These are phyloP conservation scores for Stereocaulon alpinum DNA, from an alignment of 495 filamentous ascomycete genomes.

Conservation along the genomic window DNA sequence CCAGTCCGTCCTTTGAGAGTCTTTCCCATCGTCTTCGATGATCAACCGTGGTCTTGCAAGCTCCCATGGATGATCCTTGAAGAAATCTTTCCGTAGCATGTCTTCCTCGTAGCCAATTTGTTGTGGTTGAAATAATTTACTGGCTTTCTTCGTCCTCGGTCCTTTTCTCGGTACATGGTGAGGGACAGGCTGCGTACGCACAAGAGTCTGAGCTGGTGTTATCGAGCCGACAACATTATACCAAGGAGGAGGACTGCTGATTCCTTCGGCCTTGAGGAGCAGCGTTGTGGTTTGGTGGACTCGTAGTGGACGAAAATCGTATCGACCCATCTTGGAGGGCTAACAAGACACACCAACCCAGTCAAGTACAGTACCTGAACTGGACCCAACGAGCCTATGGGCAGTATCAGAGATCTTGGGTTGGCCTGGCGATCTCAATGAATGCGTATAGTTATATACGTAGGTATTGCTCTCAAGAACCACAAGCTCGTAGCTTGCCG, in stretches of 20 bases:
- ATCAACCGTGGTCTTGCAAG: constrained; percentile 78
- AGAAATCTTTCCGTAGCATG: constrained; percentile 67
- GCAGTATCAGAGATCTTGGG: no score
- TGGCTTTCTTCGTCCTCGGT: constrained; percentile 50
- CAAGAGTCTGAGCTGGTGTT: constrained; percentile 69
- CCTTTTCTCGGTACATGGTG: constrained; percentile 48
- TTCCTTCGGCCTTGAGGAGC: constrained; percentile 42
- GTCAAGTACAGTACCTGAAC: no score
- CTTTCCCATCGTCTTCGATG: constrained; percentile 76
- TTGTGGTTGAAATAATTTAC: constrained; percentile 69
- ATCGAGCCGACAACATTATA: constrained; percentile 59
- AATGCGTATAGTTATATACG: neutral
- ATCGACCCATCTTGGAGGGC: constrained; percentile 46
- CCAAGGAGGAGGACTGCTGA: constrained; percentile 57
- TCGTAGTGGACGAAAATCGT: constrained; percentile 61
- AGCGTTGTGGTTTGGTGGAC: constrained; percentile 57
- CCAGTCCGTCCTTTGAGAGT: constrained; percentile 67
- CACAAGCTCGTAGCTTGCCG: neutral
- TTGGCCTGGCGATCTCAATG: no score
- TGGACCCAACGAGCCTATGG: no score
- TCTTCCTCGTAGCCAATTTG: constrained; percentile 79
- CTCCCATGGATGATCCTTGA: constrained; percentile 93
- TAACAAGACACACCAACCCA: neutral
- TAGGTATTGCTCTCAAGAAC: neutral
- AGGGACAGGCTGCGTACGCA: constrained; percentile 56